Evolutionary conservation across 805 yeast genomes (phyloP).

Genomic region (Ogataea pignaliae): DNA sequence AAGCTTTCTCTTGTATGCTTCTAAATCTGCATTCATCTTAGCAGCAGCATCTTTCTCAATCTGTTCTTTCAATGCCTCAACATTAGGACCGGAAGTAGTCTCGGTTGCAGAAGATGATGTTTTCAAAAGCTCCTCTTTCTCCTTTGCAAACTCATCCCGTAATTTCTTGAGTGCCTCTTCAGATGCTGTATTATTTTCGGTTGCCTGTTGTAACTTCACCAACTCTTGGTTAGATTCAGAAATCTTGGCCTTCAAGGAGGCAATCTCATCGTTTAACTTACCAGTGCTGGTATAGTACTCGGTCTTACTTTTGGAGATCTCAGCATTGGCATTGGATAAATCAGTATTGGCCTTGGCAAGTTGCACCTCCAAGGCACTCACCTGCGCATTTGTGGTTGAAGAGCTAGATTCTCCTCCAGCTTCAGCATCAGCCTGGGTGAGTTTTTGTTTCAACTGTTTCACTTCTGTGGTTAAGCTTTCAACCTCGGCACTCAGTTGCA

Average conservation of each 20-base stretch:
- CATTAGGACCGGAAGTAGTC: constrained; percentile 16
- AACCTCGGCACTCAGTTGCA: constrained; percentile 13
- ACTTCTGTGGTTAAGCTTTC: constrained; percentile 11
- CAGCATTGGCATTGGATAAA: constrained; percentile 9
- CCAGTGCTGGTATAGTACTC: constrained; percentile 13
- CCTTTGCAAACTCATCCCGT: constrained; percentile 16
- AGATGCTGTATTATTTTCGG: background rate
- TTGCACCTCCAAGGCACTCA: constrained; percentile 2
- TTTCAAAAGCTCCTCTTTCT: constrained; percentile 16
- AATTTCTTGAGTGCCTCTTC: constrained; percentile 10
- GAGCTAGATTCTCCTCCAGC: background rate
- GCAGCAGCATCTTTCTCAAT: constrained; percentile 28
- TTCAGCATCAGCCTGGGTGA: constrained; percentile 2
- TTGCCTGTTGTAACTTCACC: background rate
- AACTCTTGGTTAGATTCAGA: constrained; percentile 8
- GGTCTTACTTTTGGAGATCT: constrained; percentile 9
- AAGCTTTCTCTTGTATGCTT: constrained; percentile 30
- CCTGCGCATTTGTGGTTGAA: background rate
- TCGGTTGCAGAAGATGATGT: constrained; percentile 18
- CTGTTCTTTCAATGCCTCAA: constrained; percentile 21
- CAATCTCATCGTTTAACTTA: constrained; percentile 13
- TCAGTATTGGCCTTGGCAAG: constrained; percentile 3
- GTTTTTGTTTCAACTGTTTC: constrained; percentile 12
- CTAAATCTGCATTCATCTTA: constrained; percentile 27
- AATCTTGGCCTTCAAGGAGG: constrained; percentile 12